Conservation (phyloP, 176 grass and related monocot species). For the Alloteropsis semialata region DNA sequence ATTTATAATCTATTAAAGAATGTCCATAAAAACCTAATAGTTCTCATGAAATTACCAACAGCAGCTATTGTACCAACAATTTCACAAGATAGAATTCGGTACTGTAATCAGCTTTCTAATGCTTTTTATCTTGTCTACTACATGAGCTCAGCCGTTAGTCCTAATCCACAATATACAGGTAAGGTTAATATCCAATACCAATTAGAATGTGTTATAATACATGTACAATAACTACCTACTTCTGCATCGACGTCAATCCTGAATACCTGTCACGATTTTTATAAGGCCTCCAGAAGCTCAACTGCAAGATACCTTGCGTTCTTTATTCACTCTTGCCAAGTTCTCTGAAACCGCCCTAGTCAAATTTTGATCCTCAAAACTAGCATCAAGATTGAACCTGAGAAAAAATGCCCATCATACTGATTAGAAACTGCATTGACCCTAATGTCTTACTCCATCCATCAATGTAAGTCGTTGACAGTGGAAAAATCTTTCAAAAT, state of each 20-base stretch:
- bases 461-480: no score
- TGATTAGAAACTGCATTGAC: conserved; percentile 1
- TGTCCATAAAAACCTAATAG: neutral
- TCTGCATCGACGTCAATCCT: neutral
- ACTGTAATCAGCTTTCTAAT: neutral
- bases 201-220: conserved; percentile 37
- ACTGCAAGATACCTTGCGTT: conserved; percentile 51
- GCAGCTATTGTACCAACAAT: neutral
- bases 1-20: neutral
- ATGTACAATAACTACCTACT: conserved; percentile 46
- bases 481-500: no score
- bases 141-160: conserved; percentile 9
- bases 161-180: conserved; percentile 51
- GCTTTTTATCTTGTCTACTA: conserved; percentile 23
- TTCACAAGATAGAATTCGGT: neutral
- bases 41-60: neutral
- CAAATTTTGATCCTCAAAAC: conserved; percentile 78
- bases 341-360: conserved; percentile 78
- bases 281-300: conserved; percentile 19
- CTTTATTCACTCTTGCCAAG: conserved; percentile 63
- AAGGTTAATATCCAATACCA: conserved; percentile 18
- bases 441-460: neutral
- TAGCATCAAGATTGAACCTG: conserved; percentile 67
- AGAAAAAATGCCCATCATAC: conserved; percentile 21
- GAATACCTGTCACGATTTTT: neutral